Evolutionary conservation across 2,329 filamentous ascomycete species (phyloP), one percentile per base, ranked within the genome.

Genomic region (Colletotrichum lini): DNA sequence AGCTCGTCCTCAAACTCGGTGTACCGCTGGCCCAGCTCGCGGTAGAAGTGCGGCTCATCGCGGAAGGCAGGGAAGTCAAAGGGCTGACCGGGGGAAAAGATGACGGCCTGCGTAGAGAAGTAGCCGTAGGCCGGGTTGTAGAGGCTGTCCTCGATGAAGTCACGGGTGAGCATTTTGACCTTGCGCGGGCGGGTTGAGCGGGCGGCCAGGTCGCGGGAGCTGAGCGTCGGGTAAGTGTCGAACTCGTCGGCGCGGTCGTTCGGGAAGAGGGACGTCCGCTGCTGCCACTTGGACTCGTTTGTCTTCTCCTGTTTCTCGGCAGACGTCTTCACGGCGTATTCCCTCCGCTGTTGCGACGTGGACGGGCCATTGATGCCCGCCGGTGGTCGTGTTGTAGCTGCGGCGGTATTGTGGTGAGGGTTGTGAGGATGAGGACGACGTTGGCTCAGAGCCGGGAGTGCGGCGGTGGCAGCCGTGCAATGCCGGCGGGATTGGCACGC

Each of bases 81-180:
- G 4, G 96, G 94, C 73, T 95, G 92, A 68, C 95, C 95, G 13
- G 96, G 94, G 44, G 91, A 94, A 85, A 99, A 99, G 82, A 99
- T 98, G 79, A 97, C 95, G 77, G 94, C 96, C 80, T 98, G 94
- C 78, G 97, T 98, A 65, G 95, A 95, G 82, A 98, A 98, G 85
- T 98, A 98, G 76, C 96, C 95, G 79, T 98, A 98, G 75, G 94
- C 88, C 0, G 95, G 95, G 79, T 98, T 98, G 80, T 98, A 98
- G 16, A 98, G 84, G 79, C 94, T 96, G 84, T 98, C 95, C 81
- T 99, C 96, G 79, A 99, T 96, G 79, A 99, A 99, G 86, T 99
- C 97, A 75, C 97, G 90, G 80, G 97, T 93, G 78, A 98, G 84
- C 96, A 99, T 99, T 89, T 98, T 98, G 75, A 98, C 95, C 80